Evolutionary conservation across 306 rosid genomes (phyloP).

Genomic region (Hylodesmum podocarpum): DNA sequence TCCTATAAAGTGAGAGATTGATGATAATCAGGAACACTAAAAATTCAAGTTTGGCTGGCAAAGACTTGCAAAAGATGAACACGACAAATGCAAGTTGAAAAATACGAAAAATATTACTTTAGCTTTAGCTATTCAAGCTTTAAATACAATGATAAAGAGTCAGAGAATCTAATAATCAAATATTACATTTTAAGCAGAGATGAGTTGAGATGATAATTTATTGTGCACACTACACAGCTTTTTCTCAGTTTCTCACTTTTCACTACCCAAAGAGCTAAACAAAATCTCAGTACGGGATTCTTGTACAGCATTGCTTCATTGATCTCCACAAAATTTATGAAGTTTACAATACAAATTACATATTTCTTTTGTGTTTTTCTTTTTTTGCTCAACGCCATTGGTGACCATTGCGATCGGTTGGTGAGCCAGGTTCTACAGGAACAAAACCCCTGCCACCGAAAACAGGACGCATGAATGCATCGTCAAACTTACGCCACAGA

Average conservation of each 20-base stretch:
- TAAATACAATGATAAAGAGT: neutral
- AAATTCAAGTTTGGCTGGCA: neutral
- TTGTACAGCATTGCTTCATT: slow-evolving; percentile 23
- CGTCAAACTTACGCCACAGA: slow-evolving; percentile 89
- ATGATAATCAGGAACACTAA: neutral
- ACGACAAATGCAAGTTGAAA: neutral
- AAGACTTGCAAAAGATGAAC: neutral
- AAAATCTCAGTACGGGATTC: slow-evolving; percentile 30
- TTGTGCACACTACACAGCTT: slow-evolving; percentile 31
- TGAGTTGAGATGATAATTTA: neutral
- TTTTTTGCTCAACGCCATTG: slow-evolving; percentile 53
- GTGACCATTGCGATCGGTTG: slow-evolving; percentile 60
- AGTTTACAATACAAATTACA: slow-evolving; percentile 39
- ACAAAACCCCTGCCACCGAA: slow-evolving; percentile 99
- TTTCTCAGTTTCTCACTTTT: slow-evolving; percentile 24
- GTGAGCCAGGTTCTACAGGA: slow-evolving; percentile 92
- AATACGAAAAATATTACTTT: neutral
- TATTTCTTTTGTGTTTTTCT: slow-evolving; percentile 17
- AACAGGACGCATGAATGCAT: slow-evolving; percentile 93
- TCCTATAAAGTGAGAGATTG: neutral
- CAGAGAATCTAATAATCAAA: slow-evolving; percentile 4
- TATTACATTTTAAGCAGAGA: slow-evolving; percentile 13
- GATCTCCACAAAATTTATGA: slow-evolving; percentile 28
- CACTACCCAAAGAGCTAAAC: slow-evolving; percentile 8
- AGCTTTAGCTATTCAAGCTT: neutral